Evolutionary conservation across 805 yeast genomes (phyloP), one percentile per base, ranked within the genome.

Genomic region (Isabelozyma pseudorhagii): DNA sequence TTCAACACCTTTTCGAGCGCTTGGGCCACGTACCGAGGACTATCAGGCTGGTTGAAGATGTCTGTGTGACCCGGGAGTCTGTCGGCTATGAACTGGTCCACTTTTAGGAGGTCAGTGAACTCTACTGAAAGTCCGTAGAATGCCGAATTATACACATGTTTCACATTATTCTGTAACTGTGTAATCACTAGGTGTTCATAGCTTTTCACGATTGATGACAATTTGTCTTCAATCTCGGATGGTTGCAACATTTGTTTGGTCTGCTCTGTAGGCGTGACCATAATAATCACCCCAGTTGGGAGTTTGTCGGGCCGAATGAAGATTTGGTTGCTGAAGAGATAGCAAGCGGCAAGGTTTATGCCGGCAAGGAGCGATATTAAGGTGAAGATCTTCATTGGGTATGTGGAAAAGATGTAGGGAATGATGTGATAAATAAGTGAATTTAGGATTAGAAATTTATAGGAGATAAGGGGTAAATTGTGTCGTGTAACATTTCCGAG

Each of bases 121-220:
- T 51, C 44, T 6, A 49, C 39, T 8, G 51, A 44, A 8, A 49
- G 17, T 5, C 50, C 54, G 28, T 47, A 34, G 29, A 51, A 46
- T 14, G 49, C 38, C 5, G 43, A 43, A 38, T 47, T 40, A 42
- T 49, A 51, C 15, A 46, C 50, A 44, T 44, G 42, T n/a, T 38
- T 42, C 15, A 51, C 34, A 1, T n/a, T 34, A 18, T 46, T 43
- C 29, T 49, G 17, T 17, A 51, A 39, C 7, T 11, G 18, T 1
- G 38, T 10, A 1, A 10, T 39, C 10, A 48, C 40, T 21, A 31
- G 43, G 5, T 21, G 13, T 31, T 46, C 46, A 38, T 44, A 48
- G 29, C 39, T 42, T n/a, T 48, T 39, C 40, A 51, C 38, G 9
- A 49, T 15, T 21, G 17, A 13, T 29, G 40, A 29, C 41, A 27